Base-by-base conservation (phyloP, 2,329 filamentous ascomycete species). In the Calonectria crousiana region DNA sequence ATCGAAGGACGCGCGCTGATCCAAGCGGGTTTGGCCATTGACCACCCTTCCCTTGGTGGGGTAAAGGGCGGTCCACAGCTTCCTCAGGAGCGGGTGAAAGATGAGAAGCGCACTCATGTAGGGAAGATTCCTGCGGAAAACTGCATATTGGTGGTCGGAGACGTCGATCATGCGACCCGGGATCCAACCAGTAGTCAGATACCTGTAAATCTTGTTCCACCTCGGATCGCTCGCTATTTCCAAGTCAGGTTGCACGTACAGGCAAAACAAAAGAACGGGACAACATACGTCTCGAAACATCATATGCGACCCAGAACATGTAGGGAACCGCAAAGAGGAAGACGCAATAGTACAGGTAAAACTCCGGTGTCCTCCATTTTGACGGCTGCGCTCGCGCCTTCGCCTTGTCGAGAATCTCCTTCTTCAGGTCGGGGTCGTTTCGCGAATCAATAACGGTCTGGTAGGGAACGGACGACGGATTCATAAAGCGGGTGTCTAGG, bases 261-360 rank as follows among this genome's bases (percentile, higher is more conserved):
- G 14, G 4, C 18, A 5, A 16, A 8, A 4, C 16, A 16, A 2
- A 4, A 47, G 18, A 16, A 38, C 32, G 56, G 52, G 41, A 4
- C 16, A 51, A 87, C 89, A 72, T 85, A 96, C 96, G 90, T 85
- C 93, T 91, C 30, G 97, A 99, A 58, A 98, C 95, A 85, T 95
- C 91, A 78, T 95, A 94, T 13, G 94, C 93, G n/a, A 93, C 89
- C 88, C 95, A 98, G 85, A 98, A 95, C 96, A 99, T 99, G 80
- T 92, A 90, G 11, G 95, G 95, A 32, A 98, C 89, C 70, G 88
- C 89, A 8, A 91, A 82, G 36, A 89, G 75, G 79, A 98, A 91
- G 77, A 95, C 85, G 26, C 93, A 62, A 78, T 93, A 94, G 87
- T 99, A 98, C 69, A 95, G 79, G 83, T 92, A 93, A 86, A 97